phyloP scores from a whole-genome alignment of 352 stramenopile genomes.

The Plasmopara viticola region DNA sequence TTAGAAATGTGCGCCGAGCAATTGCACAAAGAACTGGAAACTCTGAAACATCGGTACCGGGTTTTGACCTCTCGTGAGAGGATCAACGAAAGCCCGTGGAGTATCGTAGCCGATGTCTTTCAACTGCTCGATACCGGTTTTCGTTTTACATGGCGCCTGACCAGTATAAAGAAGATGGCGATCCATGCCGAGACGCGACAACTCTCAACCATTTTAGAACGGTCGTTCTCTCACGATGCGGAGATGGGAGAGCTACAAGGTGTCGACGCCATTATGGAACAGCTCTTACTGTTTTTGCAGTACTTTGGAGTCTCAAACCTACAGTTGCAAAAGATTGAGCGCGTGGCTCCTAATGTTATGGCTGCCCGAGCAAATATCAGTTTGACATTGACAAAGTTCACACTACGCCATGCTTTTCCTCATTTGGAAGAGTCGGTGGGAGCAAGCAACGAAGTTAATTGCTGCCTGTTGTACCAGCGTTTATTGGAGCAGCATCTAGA shows the following conservation, averaged over 20 bases:
- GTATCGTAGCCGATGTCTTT: constrained; percentile 10
- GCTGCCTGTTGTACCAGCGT: constrained; percentile 1
- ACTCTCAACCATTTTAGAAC: constrained; percentile 6
- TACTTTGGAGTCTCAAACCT: constrained; percentile 10
- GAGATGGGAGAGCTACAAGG: constrained; percentile 14
- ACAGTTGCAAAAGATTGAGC: constrained; percentile 15
- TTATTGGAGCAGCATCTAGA: constrained; percentile 16
- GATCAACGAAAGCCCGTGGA: constrained; percentile 18
- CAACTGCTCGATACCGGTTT: constrained; percentile 14
- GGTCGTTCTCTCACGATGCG: constrained; percentile 7
- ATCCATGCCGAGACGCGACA: constrained; percentile 5
- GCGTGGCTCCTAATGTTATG: constrained; percentile 6
- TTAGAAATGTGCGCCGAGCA: constrained; percentile 14
- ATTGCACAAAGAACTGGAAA: constrained; percentile 9
- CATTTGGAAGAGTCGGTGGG: not conserved
- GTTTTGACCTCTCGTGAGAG: constrained; percentile 15
- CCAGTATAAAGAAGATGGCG: constrained; percentile 8
- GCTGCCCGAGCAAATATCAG: constrained; percentile 12
- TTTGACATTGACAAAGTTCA: constrained; percentile 18
- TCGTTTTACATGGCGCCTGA: constrained; percentile 9
- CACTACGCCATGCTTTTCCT: constrained; percentile 9
- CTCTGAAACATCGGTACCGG: constrained; percentile 12
- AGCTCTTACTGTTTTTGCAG: constrained; percentile 10
- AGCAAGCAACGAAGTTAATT: not conserved
- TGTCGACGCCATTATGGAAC: constrained; percentile 8